These are phyloP conservation scores for Hirsutella rhossiliensis DNA, from an alignment of 2,329 filamentous ascomycete species.

Conservation along the genomic window DNA sequence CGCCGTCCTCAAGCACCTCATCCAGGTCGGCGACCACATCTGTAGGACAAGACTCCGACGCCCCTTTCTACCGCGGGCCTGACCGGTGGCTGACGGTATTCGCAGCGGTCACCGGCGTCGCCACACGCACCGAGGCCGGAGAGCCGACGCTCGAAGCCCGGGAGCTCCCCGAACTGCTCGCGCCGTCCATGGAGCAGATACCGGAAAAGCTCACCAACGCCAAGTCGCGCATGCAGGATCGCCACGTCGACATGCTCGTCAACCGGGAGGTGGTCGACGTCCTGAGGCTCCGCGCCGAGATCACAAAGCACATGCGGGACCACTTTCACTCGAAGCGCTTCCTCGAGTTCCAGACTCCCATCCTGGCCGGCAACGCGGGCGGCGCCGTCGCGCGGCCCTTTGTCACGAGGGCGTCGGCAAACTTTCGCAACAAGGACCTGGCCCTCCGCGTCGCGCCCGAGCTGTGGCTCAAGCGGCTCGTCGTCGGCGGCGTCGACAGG, in stretches of 20 bases:
- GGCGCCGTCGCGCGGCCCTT: slow-evolving; percentile 85
- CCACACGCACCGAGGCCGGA: slow-evolving; percentile 58
- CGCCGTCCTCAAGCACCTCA: slow-evolving; percentile 49
- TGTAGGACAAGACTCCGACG: slow-evolving; percentile 38
- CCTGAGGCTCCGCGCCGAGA: slow-evolving; percentile 59
- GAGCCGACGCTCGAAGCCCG: slow-evolving; percentile 63
- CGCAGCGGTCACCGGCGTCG: slow-evolving; percentile 56
- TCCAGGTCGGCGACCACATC: slow-evolving; percentile 74
- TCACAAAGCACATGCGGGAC: slow-evolving; percentile 62
- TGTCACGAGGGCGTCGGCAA: slow-evolving; percentile 58
- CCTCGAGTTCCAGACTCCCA: slow-evolving; percentile 82
- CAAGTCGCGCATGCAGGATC: slow-evolving; percentile 61
- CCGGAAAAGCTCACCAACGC: slow-evolving; percentile 58
- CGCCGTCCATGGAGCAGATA: slow-evolving; percentile 69
- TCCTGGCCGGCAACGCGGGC: slow-evolving; percentile 71
- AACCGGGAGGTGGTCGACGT: slow-evolving; percentile 56
- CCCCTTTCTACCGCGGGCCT: neutral
- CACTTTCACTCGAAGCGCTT: slow-evolving; percentile 64
- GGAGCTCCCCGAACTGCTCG: slow-evolving; percentile 57
- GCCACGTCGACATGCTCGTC: slow-evolving; percentile 79
- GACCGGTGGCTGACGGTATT: slow-evolving; percentile 10
- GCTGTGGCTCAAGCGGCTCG: slow-evolving; percentile 83
- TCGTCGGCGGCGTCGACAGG: slow-evolving; percentile 76
- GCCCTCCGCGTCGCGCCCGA: slow-evolving; percentile 85
- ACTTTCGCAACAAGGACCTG: slow-evolving; percentile 59